phyloP scores from a whole-genome alignment of 2,329 filamentous ascomycete species.

The Aphanocladium album region DNA sequence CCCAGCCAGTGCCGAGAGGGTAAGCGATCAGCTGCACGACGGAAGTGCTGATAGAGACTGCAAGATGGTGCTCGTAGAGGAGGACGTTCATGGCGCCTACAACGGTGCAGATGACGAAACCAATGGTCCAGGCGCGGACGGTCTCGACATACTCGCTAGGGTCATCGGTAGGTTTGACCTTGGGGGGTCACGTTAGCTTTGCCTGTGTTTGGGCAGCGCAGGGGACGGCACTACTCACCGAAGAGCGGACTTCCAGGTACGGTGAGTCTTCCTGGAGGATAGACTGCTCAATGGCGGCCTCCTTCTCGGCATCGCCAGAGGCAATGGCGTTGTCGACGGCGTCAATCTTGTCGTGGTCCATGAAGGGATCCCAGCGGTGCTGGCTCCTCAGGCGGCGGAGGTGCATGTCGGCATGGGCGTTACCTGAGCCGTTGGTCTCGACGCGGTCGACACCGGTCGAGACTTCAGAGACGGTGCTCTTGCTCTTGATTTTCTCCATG shows the following conservation, averaged over 20 bases:
- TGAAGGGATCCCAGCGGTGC: slow-evolving; percentile 50
- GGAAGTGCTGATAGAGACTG: slow-evolving; percentile 27
- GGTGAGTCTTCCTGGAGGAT: slow-evolving; percentile 48
- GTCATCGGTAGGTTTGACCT: slow-evolving; percentile 10
- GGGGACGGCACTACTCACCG: slow-evolving; percentile 26
- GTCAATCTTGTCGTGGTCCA: slow-evolving; percentile 46
- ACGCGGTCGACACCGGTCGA: not conserved
- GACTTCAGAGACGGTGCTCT: not conserved
- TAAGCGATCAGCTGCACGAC: slow-evolving; percentile 42
- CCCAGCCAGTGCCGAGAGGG: slow-evolving; percentile 29
- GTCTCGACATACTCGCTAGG: slow-evolving; percentile 38
- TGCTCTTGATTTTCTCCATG: not conserved
- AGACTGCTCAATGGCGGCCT: slow-evolving; percentile 37
- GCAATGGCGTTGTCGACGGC: slow-evolving; percentile 40
- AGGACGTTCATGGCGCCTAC: slow-evolving; percentile 53
- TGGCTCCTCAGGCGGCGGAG: slow-evolving; percentile 8
- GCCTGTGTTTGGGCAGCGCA: not conserved
- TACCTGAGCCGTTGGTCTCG: not conserved
- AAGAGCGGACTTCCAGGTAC: slow-evolving; percentile 42
- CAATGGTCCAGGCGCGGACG: slow-evolving; percentile 55
- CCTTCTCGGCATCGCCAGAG: slow-evolving; percentile 36
- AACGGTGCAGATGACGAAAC: slow-evolving; percentile 51
- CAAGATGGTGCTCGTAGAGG: slow-evolving; percentile 10
- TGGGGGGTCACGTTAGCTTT: not conserved
- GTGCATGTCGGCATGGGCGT: not conserved